Evolutionary conservation across 805 yeast species (phyloP).

Genomic region (Lipomyces japonicus): DNA sequence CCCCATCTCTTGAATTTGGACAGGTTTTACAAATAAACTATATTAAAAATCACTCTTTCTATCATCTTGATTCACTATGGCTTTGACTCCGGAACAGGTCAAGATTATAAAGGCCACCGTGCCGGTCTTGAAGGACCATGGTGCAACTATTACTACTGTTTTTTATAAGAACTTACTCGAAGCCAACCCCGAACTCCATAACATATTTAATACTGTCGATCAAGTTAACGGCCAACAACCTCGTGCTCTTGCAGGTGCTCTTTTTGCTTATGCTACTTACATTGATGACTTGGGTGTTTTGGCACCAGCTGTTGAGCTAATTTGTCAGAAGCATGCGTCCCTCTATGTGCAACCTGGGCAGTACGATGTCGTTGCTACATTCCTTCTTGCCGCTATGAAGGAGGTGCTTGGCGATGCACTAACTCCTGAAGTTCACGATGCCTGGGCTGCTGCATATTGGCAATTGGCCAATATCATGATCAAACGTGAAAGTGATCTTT

Average conservation of each 20-base stretch:
- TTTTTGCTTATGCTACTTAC: constrained; percentile 58
- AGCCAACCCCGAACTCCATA: constrained; percentile 51
- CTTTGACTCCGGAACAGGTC: constrained; percentile 10
- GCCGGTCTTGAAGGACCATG: constrained; percentile 57
- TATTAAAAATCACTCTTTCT: too few relatives aligned
- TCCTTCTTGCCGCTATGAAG: constrained; percentile 52
- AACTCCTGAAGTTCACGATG: constrained; percentile 53
- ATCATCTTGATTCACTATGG: too few relatives aligned
- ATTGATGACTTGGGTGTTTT: constrained; percentile 58
- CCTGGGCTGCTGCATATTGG: constrained; percentile 65
- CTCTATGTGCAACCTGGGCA: constrained; percentile 60
- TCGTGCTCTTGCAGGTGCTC: constrained; percentile 57
- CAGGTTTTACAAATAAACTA: too few relatives aligned
- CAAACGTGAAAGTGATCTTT: constrained; percentile 49
- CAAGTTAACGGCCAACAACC: constrained; percentile 59
- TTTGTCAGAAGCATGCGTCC: constrained; percentile 64
- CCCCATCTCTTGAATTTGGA: too few relatives aligned
- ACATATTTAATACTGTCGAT: constrained; percentile 59
- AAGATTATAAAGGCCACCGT: constrained; percentile 33
- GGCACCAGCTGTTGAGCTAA: constrained; percentile 49
- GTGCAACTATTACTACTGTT: constrained; percentile 50
- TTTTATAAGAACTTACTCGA: constrained; percentile 57
- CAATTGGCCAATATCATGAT: constrained; percentile 61
- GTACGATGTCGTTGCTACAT: constrained; percentile 60
- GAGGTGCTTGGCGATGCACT: constrained; percentile 51